Percentiles rank a stretch among this genome's conserved stretches.
These are phyloP conservation scores for Lodderomyces pseudojiufengensis DNA, from an alignment of 1,139 yeast genomes.

Conservation along the genomic window DNA sequence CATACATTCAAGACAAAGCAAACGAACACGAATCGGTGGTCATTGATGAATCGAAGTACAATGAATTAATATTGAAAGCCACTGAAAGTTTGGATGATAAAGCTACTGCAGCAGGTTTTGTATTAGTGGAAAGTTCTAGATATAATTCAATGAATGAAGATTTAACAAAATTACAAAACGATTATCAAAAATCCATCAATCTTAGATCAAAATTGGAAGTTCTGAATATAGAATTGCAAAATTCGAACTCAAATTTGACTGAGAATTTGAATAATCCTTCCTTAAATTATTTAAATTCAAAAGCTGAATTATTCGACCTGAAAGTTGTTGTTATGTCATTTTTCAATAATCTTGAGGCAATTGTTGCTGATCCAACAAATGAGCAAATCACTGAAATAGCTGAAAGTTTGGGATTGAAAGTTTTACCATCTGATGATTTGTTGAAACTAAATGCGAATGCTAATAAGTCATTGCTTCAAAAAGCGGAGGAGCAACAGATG, in stretches of 20 bases:
- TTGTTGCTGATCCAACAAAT: slow-evolving; percentile 10
- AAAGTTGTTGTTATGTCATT: slow-evolving; percentile 21
- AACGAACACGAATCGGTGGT: slow-evolving; percentile 13
- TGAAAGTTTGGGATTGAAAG: slow-evolving; percentile 12
- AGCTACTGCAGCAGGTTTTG: slow-evolving; percentile 11
- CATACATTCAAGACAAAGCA: slow-evolving; percentile 7
- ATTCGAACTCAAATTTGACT: slow-evolving; percentile 14
- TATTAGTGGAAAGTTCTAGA: slow-evolving; percentile 6
- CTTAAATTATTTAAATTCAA: slow-evolving; percentile 26
- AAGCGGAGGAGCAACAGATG: slow-evolving; percentile 17
- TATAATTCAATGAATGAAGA: too few species aligned
- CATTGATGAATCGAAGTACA: slow-evolving; percentile 17
- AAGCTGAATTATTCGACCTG: slow-evolving; percentile 14
- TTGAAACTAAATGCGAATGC: slow-evolving; percentile 8
- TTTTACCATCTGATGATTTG: slow-evolving; percentile 6
- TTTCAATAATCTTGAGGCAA: slow-evolving; percentile 15
- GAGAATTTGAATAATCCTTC: slow-evolving; percentile 18
- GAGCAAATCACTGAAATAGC: slow-evolving; percentile 20
- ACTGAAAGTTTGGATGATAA: not conserved
- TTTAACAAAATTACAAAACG: too few species aligned
- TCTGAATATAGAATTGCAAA: slow-evolving; percentile 5
- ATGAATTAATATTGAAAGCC: slow-evolving; percentile 11
- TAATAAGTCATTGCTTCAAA: slow-evolving; percentile 15
- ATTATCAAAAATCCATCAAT: too few species aligned
- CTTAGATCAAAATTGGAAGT: not conserved